These are phyloP conservation scores for Jaminaea rosea DNA, from an alignment of 1,284 basidiomycete species.

Conservation along the genomic window DNA sequence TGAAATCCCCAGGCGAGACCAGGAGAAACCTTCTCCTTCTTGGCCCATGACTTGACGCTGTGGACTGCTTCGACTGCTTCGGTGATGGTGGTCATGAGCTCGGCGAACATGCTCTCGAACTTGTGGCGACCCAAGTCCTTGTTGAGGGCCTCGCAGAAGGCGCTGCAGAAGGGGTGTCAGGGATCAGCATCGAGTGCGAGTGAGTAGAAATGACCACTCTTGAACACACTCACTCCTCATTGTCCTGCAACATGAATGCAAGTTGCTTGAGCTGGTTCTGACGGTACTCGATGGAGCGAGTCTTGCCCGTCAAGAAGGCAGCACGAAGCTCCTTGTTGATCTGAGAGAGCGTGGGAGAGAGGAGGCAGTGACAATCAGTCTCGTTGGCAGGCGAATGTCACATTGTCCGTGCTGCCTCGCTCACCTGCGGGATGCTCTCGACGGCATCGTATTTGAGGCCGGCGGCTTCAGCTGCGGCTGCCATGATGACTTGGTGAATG, in stretches of 20 bases:
- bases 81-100: constrained; percentile 42
- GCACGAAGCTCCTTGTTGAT: constrained; percentile 48
- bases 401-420: background rate
- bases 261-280: constrained; percentile 60
- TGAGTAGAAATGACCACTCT: too few species aligned
- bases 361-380: background rate
- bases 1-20: constrained; percentile 41
- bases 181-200: too few species aligned
- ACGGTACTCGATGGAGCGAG: constrained; percentile 55
- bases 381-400: background rate
- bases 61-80: constrained; percentile 62
- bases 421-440: constrained; percentile 17
- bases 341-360: background rate
- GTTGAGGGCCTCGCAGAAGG: constrained; percentile 52
- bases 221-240: too few species aligned
- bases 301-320: constrained; percentile 55
- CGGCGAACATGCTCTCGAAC: constrained; percentile 46
- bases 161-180: too few species aligned
- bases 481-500: constrained; percentile 1
- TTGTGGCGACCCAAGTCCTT: constrained; percentile 55
- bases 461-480: constrained; percentile 19
- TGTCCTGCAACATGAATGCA: constrained; percentile 57
- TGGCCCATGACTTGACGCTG: constrained; percentile 54
- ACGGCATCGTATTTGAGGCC: constrained; percentile 22
- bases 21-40: constrained; percentile 36